phyloP scores from a whole-genome alignment of 2,329 filamentous ascomycete species.

The Graphiopsis chlorocephala region DNA sequence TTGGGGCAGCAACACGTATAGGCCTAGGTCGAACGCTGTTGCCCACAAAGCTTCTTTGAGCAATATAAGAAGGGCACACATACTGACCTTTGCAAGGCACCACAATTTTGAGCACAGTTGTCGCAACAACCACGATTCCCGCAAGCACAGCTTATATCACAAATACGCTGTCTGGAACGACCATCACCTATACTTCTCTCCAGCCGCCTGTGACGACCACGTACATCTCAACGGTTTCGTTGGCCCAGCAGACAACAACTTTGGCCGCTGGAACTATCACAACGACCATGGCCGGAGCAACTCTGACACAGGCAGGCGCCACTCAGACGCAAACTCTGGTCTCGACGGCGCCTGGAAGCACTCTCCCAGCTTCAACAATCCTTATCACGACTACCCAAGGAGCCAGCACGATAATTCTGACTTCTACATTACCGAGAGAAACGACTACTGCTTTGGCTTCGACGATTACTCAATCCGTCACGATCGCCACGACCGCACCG shows the following conservation, averaged over 20 bases:
- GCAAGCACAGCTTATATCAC: background rate
- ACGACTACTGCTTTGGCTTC: background rate
- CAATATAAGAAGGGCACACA: background rate
- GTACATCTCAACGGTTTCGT: background rate
- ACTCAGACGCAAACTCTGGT: constrained; percentile 1
- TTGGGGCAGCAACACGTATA: no score
- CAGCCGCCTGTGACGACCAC: background rate
- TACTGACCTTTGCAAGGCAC: background rate
- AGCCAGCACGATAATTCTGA: background rate
- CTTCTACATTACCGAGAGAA: background rate
- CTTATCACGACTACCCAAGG: constrained; percentile 1
- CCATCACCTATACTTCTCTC: background rate
- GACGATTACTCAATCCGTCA: background rate
- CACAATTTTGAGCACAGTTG: background rate
- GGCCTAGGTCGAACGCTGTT: no score
- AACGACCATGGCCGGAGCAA: background rate
- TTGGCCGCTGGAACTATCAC: background rate
- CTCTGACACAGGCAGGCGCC: background rate
- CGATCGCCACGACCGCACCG: background rate
- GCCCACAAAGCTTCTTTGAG: background rate
- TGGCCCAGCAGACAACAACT: background rate
- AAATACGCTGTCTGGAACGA: background rate
- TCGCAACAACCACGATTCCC: background rate
- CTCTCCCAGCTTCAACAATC: constrained; percentile 6
- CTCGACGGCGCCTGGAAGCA: background rate